A percentile compares a stretch with the other conserved stretches of the same genome.
These are phyloP conservation scores for Suhomyces panamericanus DNA, from an alignment of 1,139 yeast genomes.

Conservation along the genomic window DNA sequence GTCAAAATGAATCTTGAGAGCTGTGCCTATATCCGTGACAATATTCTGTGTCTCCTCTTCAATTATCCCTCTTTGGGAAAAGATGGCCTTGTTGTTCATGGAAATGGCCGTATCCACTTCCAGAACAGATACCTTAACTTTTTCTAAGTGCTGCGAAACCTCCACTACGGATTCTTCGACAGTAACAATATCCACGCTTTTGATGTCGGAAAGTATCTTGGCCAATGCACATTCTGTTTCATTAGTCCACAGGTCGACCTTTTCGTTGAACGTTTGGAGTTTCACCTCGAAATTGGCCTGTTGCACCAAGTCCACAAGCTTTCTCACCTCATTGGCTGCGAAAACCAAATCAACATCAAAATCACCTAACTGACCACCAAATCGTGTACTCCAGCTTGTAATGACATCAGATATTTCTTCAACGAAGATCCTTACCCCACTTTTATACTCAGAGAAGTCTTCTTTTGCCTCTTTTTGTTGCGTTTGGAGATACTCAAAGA, in stretches of 20 bases:
- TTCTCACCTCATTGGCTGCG: slow-evolving; percentile 6
- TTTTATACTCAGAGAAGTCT: slow-evolving; percentile 13
- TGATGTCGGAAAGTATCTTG: slow-evolving; percentile 1
- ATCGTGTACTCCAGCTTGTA: not conserved
- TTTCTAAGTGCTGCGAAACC: not conserved
- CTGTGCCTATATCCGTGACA: slow-evolving; percentile 11
- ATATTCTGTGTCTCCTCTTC: slow-evolving; percentile 17
- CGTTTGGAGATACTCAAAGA: slow-evolving; percentile 3
- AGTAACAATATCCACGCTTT: slow-evolving; percentile 3
- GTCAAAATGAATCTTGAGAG: slow-evolving; percentile 12
- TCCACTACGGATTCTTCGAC: not conserved
- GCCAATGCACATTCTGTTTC: slow-evolving; percentile 2
- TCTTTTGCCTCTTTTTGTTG: slow-evolving; percentile 10
- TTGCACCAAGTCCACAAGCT: not conserved
- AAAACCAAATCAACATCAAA: slow-evolving; percentile 1
- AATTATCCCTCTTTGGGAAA: not conserved
- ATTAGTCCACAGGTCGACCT: not conserved
- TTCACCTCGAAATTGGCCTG: not conserved
- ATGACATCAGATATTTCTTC: slow-evolving; percentile 1
- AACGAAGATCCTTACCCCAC: slow-evolving; percentile 14
- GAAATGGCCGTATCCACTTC: not conserved
- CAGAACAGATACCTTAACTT: not conserved
- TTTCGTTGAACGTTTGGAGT: not conserved
- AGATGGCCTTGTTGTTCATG: not conserved
- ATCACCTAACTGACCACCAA: not conserved